Evolutionary conservation across 78 protist species (phyloP).

Genomic region (Dictyostelium firmibasis): DNA sequence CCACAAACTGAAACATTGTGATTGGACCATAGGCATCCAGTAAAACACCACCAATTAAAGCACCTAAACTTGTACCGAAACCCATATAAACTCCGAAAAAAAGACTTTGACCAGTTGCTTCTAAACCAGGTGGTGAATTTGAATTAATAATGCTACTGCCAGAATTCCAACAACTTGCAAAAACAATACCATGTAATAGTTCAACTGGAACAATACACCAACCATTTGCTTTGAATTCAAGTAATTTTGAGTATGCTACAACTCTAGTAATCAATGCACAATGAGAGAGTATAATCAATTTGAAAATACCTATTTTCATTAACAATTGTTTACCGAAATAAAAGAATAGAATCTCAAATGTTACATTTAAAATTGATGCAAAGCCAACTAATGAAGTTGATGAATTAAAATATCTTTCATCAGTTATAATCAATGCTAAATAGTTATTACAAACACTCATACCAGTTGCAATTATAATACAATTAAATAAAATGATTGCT

Average conservation of each 20-base stretch:
- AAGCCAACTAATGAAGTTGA: conserved; percentile 33
- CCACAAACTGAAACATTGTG: conserved; percentile 22
- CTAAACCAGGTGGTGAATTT: conserved; percentile 31
- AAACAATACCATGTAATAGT: conserved; percentile 53
- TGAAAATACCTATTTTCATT: neutral
- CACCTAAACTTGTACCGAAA: conserved; percentile 37
- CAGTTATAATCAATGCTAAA: neutral
- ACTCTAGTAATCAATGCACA: conserved; percentile 2
- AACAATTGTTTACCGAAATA: conserved; percentile 49
- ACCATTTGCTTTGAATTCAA: neutral
- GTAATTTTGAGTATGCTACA: neutral
- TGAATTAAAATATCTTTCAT: conserved; percentile 10
- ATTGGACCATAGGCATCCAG: neutral
- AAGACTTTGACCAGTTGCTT: conserved; percentile 46
- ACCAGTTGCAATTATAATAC: conserved; percentile 16
- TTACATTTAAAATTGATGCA: conserved; percentile 17
- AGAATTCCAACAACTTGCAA: conserved; percentile 49
- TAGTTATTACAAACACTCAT: conserved; percentile 61
- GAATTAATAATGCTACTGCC: neutral
- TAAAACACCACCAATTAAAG: neutral
- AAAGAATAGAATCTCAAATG: conserved; percentile 46
- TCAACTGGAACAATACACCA: conserved; percentile 60
- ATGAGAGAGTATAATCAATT: conserved; percentile 17
- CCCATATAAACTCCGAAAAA: conserved; percentile 51
- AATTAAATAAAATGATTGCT: conserved; percentile 9